Evolutionary conservation across 352 stramenopile species (phyloP), one percentile per base, ranked within the genome.

Genomic region (Thalassiosira mediterranea): DNA sequence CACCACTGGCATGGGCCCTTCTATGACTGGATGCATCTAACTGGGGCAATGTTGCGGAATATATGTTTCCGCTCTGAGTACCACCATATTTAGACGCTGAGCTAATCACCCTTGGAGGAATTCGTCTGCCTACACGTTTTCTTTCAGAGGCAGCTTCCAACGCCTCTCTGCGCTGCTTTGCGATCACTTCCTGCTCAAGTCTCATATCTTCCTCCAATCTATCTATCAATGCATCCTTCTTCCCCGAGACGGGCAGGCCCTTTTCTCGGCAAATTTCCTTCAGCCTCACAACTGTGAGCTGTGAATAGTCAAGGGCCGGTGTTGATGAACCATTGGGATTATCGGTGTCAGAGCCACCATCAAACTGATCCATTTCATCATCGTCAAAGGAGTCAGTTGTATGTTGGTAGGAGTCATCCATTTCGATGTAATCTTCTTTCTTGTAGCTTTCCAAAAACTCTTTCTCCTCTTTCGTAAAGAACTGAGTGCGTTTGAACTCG

Each of bases 261-360:
- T 59, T 74, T 48, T 88, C 69, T 25, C 79, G 71, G 65, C 88
- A 93, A 44, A 84, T 70, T 25, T 90, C 85, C 59, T 87, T 90
- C 0, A 93, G 76, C 40, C 78, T 53, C 11, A 59, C 66, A 29
- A 93, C 72, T 29, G 53, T 90, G 3, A 76, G 72, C 31, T 60
- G 25, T 21, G 44, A 79, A 58, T 83, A 92, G 37, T 90, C 81
- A 31, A 72, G 25, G n/a, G n/a, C n/a, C n/a, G n/a, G n/a, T n/a
- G n/a, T n/a, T n/a, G n/a, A n/a, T n/a, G n/a, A n/a, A n/a, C n/a
- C n/a, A n/a, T n/a, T n/a, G n/a, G n/a, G n/a, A n/a, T n/a, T n/a
- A 37, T 17, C 28, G 42, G 21, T 31, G 29, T 34, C 26, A 51
- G 28, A 32, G 26, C 38, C 32, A 31, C 54, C 28, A 54, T 64